Evolutionary conservation across 495 filamentous ascomycete species (phyloP).

Genomic region (Aspergillus diversus): DNA sequence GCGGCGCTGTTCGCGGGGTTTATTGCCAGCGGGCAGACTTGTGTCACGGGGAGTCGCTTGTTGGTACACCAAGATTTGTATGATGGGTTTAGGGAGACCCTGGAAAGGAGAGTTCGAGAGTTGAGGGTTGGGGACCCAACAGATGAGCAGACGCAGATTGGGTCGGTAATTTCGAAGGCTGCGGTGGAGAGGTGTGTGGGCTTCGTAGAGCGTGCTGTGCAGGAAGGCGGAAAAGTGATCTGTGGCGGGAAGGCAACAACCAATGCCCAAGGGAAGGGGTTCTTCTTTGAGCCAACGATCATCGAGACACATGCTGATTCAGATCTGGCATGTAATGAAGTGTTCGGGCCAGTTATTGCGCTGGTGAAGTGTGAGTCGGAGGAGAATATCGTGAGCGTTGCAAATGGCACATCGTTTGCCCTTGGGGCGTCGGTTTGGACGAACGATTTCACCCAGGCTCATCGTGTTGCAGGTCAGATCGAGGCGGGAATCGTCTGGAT

Average conservation of each 20-base stretch:
- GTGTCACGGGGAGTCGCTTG: conserved; percentile 62
- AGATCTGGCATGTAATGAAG: conserved; percentile 45
- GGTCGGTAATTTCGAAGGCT: conserved; percentile 42
- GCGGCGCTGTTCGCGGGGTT: conserved; percentile 63
- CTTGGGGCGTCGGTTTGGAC: conserved; percentile 62
- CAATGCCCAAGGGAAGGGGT: conserved; percentile 47
- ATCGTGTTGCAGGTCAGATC: conserved; percentile 57
- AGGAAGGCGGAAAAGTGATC: conserved; percentile 33
- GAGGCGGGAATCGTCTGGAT: conserved; percentile 66
- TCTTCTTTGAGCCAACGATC: conserved; percentile 62
- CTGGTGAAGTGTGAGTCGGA: conserved; percentile 51
- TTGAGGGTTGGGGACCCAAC: conserved; percentile 53
- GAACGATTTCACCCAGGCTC: conserved; percentile 59
- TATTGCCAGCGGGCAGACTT: conserved; percentile 64
- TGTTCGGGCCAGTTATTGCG: conserved; percentile 56
- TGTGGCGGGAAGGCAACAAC: conserved; percentile 39
- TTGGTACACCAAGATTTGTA: conserved; percentile 55
- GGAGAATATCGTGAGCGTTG: conserved; percentile 47
- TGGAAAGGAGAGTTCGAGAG: conserved; percentile 45
- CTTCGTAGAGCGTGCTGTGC: conserved; percentile 40
- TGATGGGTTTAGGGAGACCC: conserved; percentile 36
- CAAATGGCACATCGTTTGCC: conserved; percentile 56
- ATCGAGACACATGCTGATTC: conserved; percentile 39
- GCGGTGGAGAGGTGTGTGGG: conserved; percentile 41
- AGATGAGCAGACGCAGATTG: conserved; percentile 48